Evolutionary conservation across 768 basidiomycete species (phyloP).

Genomic region (Suillus placidus): DNA sequence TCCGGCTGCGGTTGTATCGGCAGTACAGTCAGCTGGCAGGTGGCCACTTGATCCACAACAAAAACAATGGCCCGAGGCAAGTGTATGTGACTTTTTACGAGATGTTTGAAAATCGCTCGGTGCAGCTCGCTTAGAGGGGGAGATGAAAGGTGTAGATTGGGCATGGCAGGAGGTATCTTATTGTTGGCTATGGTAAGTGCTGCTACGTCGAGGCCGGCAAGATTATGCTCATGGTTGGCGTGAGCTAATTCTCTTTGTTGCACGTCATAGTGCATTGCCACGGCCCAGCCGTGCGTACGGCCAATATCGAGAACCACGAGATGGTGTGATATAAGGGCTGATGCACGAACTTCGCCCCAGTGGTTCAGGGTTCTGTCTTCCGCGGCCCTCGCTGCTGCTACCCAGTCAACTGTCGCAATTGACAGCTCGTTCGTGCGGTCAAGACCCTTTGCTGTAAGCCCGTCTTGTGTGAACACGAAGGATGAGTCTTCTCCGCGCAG

Average conservation of each 20-base stretch:
- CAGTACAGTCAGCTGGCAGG: not conserved
- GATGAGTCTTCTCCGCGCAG: too few species aligned
- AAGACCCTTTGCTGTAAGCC: not conserved
- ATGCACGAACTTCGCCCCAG: too few species aligned
- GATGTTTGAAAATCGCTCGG: not conserved
- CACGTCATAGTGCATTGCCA: too few species aligned
- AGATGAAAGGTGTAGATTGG: accelerated
- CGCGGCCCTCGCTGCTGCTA: not conserved
- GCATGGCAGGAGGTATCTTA: too few species aligned
- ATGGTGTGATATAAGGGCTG: too few species aligned
- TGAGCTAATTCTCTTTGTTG: too few species aligned
- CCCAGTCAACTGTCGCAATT: not conserved
- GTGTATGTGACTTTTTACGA: not conserved
- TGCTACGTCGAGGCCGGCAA: too few species aligned
- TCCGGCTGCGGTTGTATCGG: not conserved
- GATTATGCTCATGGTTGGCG: too few species aligned
- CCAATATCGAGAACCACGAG: too few species aligned
- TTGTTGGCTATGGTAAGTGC: too few species aligned
- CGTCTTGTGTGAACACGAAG: not conserved
- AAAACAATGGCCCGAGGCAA: not conserved
- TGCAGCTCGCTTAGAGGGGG: not conserved
- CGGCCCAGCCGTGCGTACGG: too few species aligned
- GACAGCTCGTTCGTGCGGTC: not conserved
- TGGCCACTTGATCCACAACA: not conserved
- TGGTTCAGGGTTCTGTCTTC: not conserved